Evolutionary conservation across 2,329 filamentous ascomycete species (phyloP).

Genomic region (Cladosporium sp.): DNA sequence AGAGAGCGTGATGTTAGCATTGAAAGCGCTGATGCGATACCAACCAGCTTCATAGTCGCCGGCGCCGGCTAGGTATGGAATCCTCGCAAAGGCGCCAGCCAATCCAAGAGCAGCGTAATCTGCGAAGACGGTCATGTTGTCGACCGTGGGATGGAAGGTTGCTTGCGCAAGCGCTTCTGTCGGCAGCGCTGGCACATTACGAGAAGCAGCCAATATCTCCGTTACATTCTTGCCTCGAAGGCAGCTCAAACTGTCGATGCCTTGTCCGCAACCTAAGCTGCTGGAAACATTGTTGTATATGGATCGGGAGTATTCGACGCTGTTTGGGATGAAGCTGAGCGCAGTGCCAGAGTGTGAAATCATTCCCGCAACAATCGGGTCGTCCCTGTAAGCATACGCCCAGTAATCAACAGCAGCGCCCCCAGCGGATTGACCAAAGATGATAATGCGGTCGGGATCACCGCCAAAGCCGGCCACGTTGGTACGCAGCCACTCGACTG

Average conservation of each 20-base stretch:
- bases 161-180: constrained; percentile 15
- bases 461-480: constrained; percentile 53
- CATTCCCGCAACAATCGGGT: constrained; percentile 37
- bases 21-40: constrained; percentile 38
- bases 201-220: constrained; percentile 14
- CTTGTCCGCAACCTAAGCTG: constrained; percentile 33
- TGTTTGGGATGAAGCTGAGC: constrained; percentile 44
- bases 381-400: constrained; percentile 30
- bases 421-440: constrained; percentile 30
- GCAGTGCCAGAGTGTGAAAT: constrained; percentile 37
- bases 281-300: constrained; percentile 24
- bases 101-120: constrained; percentile 16
- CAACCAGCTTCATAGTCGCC: constrained; percentile 47
- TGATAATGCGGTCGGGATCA: constrained; percentile 25
- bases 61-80: constrained; percentile 41
- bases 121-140: constrained; percentile 20
- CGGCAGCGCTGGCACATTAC: constrained; percentile 12
- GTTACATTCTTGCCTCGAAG: constrained; percentile 17
- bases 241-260: constrained; percentile 35
- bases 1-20: constrained; percentile 3
- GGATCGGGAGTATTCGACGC: constrained; percentile 9
- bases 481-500: constrained; percentile 49
- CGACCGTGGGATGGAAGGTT: constrained; percentile 20
- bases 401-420: constrained; percentile 28
- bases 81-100: constrained; percentile 32